phyloP scores from a whole-genome alignment of 73 alveolate species.

The Paramecium caudatum region DNA sequence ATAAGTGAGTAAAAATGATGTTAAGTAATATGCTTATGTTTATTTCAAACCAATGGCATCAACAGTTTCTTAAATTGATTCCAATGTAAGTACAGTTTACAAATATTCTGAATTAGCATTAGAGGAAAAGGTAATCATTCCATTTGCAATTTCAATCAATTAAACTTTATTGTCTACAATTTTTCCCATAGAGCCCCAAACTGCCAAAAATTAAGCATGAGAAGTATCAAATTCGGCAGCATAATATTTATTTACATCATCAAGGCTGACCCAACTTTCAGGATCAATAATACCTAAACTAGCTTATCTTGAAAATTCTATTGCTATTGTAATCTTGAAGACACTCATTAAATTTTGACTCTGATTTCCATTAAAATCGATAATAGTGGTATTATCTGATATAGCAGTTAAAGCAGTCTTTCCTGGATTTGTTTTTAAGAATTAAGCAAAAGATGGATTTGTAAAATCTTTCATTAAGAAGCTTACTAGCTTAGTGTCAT shows the following conservation, averaged over 20 bases:
- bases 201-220: slow-evolving; percentile 6
- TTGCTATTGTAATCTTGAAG: slow-evolving; percentile 48
- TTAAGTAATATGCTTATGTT: slow-evolving; percentile 8
- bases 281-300: neutral
- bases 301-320: slow-evolving; percentile 63
- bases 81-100: slow-evolving; percentile 1
- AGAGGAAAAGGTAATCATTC: slow-evolving; percentile 42
- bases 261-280: neutral
- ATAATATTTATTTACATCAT: slow-evolving; percentile 31
- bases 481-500: neutral
- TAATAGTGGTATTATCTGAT: neutral
- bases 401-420: neutral
- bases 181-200: neutral
- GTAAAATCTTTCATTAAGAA: neutral
- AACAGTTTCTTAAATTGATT: neutral
- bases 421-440: neutral
- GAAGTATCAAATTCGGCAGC: neutral
- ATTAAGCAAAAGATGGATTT: neutral
- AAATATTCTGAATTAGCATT: slow-evolving; percentile 49
- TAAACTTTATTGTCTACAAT: neutral
- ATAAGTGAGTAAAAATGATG: neutral
- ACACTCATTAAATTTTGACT: slow-evolving; percentile 15
- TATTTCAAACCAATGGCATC: neutral
- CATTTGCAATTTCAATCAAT: slow-evolving; percentile 16
- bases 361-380: neutral